A percentile compares a stretch with the other conserved stretches of the same genome.
Evolutionary conservation across 176 grass and related monocot species (phyloP).

Genomic region (Avena eriantha): DNA sequence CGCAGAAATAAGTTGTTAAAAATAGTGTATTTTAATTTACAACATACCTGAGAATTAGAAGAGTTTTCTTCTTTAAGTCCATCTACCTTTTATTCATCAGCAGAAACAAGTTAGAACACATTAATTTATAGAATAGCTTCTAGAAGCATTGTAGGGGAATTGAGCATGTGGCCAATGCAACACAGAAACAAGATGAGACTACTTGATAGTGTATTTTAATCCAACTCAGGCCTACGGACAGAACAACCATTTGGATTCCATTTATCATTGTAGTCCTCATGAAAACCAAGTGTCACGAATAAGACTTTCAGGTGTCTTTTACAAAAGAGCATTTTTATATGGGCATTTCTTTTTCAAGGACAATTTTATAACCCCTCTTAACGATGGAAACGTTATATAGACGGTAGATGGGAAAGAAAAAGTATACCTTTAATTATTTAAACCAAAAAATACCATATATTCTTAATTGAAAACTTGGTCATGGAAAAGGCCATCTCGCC

Average conservation of each 20-base stretch:
- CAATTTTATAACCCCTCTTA: constrained; percentile 48
- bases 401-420: constrained; percentile 51
- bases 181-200: not conserved
- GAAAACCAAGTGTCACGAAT: not conserved
- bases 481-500: constrained; percentile 56
- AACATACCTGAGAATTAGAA: too few species aligned
- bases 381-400: constrained; percentile 43
- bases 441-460: constrained; percentile 31
- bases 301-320: constrained; percentile 4
- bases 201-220: not conserved
- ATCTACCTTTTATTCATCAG: not conserved
- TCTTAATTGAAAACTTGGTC: constrained; percentile 32
- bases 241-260: not conserved
- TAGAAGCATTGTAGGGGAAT: not conserved
- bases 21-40: not conserved
- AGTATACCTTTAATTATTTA: constrained; percentile 45
- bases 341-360: constrained; percentile 45
- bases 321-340: constrained; percentile 48
- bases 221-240: not conserved
- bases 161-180: not conserved
- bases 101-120: not conserved
- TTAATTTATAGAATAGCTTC: not conserved
- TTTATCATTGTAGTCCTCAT: not conserved
- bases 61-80: not conserved
- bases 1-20: not conserved